Base-by-base conservation (phyloP, 768 basidiomycete genomes). In the Mycena haematopus region DNA sequence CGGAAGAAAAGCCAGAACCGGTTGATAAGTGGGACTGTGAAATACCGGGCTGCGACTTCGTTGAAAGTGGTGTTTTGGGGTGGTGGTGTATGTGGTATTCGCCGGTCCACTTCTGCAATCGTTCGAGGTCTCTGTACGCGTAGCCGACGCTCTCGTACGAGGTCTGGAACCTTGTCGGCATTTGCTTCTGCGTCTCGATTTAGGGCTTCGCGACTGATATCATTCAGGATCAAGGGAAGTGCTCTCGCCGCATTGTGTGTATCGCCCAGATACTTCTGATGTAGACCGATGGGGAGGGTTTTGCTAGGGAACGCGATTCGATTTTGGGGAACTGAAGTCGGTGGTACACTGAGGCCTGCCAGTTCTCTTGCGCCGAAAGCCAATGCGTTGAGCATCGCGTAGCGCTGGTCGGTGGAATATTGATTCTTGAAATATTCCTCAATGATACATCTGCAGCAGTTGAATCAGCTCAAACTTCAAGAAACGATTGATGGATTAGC, bases 381-480 rank as follows among this genome's bases (percentile, higher is more conserved):
- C 13, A 99, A 78, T 1, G 94, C 90, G 63, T 92, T 95, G 22
- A 99, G 81, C 67, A 95, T 93, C 11, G 86, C 84, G 63, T 86
- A 91, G 9, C 96, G 89, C 68, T 98, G 95, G 31, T 88, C 83
- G 19, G 86, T 84, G 0, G 97, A 96, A 74, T 96, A 97, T 66
- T 96, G 93, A 51, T 91, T 92, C 68, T 89, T 89, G 79, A 99
- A 99, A 75, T 95, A 96, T 70, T 97, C 93, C 72, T 96, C 94
- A 55, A 93, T 88, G 11, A 98, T 79, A 35, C 86, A 82, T 3
- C 96, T 97, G 70, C 11, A 57, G 70, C 11, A 57, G 49, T 17
- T 3, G 36, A 11, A 31, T 67, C 8, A 63, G 33, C 24, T 47
- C 29, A 9, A 24, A 51, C 9, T 35, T 35, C 45, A 14, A 21